These are phyloP conservation scores for Suillus ampliporus DNA, from an alignment of 768 basidiomycete genomes.

Conservation along the genomic window DNA sequence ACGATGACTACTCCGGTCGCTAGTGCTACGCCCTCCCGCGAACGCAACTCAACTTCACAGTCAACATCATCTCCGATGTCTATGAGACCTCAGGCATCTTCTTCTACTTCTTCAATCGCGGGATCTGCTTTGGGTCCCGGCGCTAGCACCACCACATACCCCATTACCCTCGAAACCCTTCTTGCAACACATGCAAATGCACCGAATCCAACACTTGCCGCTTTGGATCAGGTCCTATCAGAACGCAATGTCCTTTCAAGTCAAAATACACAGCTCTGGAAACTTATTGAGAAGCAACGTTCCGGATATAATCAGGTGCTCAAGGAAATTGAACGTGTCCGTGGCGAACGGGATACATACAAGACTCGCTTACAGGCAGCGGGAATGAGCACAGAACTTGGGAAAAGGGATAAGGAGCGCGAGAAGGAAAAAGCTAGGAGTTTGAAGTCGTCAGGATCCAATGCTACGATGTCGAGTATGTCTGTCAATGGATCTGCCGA, in stretches of 20 bases:
- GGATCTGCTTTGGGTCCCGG: conserved; percentile 34
- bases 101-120: conserved; percentile 32
- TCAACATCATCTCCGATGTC: conserved; percentile 36
- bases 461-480: conserved; percentile 22
- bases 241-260: conserved; percentile 82
- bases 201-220: conserved; percentile 57
- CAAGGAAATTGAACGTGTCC: conserved; percentile 86
- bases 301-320: conserved; percentile 78
- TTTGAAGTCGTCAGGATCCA: conserved; percentile 31
- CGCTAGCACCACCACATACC: conserved; percentile 33
- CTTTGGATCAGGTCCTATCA: conserved; percentile 76
- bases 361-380: conserved; percentile 39
- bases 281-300: conserved; percentile 91
- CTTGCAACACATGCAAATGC: conserved; percentile 59
- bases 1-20: conserved; percentile 8
- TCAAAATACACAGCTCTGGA: conserved; percentile 94
- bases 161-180: conserved; percentile 57
- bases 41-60: conserved; percentile 28
- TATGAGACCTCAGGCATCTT: conserved; percentile 38
- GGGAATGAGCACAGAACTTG: conserved; percentile 46
- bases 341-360: conserved; percentile 77
- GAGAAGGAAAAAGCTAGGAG: conserved; percentile 21
- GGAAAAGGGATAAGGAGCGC: conserved; percentile 32
- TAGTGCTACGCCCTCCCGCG: conserved; percentile 26
- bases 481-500: conserved; percentile 30